Percentiles rank a stretch among this genome's conserved stretches.
phyloP scores from a whole-genome alignment of 2,329 filamentous ascomycete species.

The Stagonosporopsis cucurbitacearum region DNA sequence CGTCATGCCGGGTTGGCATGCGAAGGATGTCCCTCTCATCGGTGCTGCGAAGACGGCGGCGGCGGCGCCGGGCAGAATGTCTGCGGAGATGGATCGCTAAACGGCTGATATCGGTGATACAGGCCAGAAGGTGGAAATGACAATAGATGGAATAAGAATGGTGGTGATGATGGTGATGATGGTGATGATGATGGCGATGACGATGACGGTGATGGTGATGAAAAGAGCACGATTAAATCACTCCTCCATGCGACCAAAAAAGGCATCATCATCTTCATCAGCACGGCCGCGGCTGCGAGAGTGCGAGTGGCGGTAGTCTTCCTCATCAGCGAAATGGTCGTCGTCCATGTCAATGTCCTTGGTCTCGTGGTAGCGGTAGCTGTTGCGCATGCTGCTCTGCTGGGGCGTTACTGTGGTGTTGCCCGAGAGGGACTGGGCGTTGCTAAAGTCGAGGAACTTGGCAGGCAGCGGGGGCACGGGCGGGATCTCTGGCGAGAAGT shows the following conservation, averaged over 20 bases:
- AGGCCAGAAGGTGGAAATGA: constrained; percentile 25
- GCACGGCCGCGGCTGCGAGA: constrained; percentile 62
- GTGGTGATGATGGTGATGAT: too few relatives aligned
- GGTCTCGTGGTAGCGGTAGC: constrained; percentile 58
- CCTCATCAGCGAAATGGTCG: constrained; percentile 69
- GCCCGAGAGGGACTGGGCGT: constrained; percentile 60
- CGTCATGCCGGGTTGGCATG: not conserved
- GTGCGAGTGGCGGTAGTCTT: constrained; percentile 62
- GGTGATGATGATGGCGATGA: too few relatives aligned
- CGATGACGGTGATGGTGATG: too few relatives aligned
- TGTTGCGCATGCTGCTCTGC: constrained; percentile 68
- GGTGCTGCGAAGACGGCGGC: constrained; percentile 40
- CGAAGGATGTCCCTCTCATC: constrained; percentile 49
- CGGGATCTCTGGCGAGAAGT: constrained; percentile 75
- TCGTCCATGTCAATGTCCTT: constrained; percentile 60
- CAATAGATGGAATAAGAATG: constrained; percentile 12
- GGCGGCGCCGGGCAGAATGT: constrained; percentile 33
- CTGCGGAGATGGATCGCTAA: constrained; percentile 50
- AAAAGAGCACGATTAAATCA: constrained; percentile 22
- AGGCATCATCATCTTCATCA: constrained; percentile 92
- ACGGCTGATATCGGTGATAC: constrained; percentile 46
- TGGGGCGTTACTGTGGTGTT: constrained; percentile 61
- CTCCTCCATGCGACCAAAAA: constrained; percentile 97
- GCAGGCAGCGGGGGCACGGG: constrained; percentile 87
- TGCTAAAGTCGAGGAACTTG: constrained; percentile 72